Percentiles rank a stretch among this genome's conserved stretches.
These are phyloP conservation scores for Geranium brycei DNA, from an alignment of 345 rosid species.

Conservation along the genomic window DNA sequence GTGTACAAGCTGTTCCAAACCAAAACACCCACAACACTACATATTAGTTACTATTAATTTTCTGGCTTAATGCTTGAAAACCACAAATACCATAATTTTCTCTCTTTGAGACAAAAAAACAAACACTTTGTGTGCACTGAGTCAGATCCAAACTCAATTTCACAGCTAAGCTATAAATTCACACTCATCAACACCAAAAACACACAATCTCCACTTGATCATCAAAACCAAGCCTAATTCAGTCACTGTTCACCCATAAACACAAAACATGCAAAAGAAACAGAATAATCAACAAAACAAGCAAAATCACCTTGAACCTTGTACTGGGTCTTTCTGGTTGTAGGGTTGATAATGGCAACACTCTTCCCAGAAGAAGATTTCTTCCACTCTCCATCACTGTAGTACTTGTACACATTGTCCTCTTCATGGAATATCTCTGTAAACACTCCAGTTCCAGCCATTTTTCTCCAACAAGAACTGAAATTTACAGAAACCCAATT, in stretches of 20 bases:
- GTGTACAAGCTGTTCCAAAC: constrained; percentile 61
- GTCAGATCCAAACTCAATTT: too few relatives aligned
- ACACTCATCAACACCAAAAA: not conserved
- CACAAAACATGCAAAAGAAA: not conserved
- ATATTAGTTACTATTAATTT: too few relatives aligned
- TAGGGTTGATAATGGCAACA: constrained; percentile 72
- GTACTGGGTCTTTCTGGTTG: constrained; percentile 75
- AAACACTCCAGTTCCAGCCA: constrained; percentile 82
- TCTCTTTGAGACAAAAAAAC: too few relatives aligned
- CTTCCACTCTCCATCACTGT: constrained; percentile 78
- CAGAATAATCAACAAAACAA: not conserved
- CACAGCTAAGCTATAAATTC: not conserved
- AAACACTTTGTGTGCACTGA: too few relatives aligned
- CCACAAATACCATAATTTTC: too few relatives aligned
- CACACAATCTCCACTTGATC: not conserved
- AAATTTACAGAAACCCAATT: too few relatives aligned
- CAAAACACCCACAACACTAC: not conserved
- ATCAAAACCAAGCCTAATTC: not conserved
- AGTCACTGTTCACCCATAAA: not conserved
- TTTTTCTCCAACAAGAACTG: constrained; percentile 6
- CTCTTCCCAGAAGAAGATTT: constrained; percentile 66
- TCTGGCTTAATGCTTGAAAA: too few relatives aligned
- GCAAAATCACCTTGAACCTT: constrained; percentile 71
- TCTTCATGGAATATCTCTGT: constrained; percentile 78
- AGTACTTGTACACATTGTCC: constrained; percentile 46